Evolutionary conservation across 75 land plant genomes (phyloP).

Genomic region (Sequoiadendron giganteum): DNA sequence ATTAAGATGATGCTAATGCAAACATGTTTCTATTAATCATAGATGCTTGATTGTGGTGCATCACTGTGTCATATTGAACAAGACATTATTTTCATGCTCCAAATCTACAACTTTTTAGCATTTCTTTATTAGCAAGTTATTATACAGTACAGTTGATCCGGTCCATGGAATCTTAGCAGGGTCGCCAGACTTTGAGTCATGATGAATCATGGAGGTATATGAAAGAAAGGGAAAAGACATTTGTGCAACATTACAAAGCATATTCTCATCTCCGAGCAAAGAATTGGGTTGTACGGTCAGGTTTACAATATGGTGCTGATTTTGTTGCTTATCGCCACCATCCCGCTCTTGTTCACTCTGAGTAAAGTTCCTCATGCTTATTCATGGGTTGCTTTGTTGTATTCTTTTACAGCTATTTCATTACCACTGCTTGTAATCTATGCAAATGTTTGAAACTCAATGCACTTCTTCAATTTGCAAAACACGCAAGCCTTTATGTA

Average conservation of each 20-base stretch:
- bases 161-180: constrained; percentile 18
- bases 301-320: constrained; percentile 80
- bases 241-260: constrained; percentile 56
- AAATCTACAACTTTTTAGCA: not conserved
- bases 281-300: constrained; percentile 80
- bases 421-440: not conserved
- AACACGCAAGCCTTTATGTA: not conserved
- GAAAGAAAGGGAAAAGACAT: constrained; percentile 28
- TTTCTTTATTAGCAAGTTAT: not conserved
- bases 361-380: constrained; percentile 21
- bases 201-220: constrained; percentile 55
- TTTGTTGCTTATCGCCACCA: constrained; percentile 87
- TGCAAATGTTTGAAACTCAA: not conserved
- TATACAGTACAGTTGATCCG: not conserved
- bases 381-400: not conserved
- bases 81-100: not conserved
- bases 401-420: constrained; percentile 1
- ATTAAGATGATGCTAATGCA: not conserved
- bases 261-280: constrained; percentile 71
- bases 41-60: not conserved
- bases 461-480: not conserved
- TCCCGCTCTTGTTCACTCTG: constrained; percentile 87
- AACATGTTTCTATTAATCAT: not conserved
- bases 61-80: not conserved
- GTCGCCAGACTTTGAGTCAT: constrained; percentile 18